Conservation (phyloP, 2,329 filamentous ascomycete species). For the Pseudonectria foliicola region DNA sequence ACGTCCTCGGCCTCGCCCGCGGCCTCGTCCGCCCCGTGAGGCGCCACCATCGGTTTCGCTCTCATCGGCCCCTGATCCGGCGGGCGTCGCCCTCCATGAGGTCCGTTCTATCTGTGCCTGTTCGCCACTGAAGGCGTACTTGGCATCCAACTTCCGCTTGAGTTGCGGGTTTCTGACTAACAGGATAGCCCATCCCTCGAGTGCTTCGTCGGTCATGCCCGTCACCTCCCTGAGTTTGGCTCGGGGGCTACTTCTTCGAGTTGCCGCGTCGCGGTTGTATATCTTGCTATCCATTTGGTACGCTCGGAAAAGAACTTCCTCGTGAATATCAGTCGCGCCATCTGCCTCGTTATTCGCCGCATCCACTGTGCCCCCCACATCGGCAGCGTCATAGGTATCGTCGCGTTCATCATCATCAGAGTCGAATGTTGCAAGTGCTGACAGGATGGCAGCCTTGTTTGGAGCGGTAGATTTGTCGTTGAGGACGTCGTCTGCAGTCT, state of each 20-base stretch:
- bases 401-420: conserved; percentile 93
- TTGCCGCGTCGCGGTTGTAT: conserved; percentile 66
- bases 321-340: conserved; percentile 45
- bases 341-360: conserved; percentile 50
- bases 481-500: conserved; percentile 67
- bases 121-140: conserved; percentile 58
- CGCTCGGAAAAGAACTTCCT: conserved; percentile 65
- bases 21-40: conserved; percentile 40
- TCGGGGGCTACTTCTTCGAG: conserved; percentile 57
- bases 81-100: conserved; percentile 52
- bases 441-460: conserved; percentile 79
- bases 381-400: conserved; percentile 89
- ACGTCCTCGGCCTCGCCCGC: conserved; percentile 42
- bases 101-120: conserved; percentile 61
- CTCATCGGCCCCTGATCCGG: conserved; percentile 50
- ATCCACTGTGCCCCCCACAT: conserved; percentile 86
- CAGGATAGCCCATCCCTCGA: conserved; percentile 94
- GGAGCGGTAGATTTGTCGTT: conserved; percentile 56
- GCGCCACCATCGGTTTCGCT: conserved; percentile 40
- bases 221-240: conserved; percentile 64
- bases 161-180: conserved; percentile 64
- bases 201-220: conserved; percentile 84
- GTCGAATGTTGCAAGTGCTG: conserved; percentile 83
- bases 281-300: conserved; percentile 58
- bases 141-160: conserved; percentile 62